A percentile compares a stretch with the other conserved stretches of the same genome.
Conservation (phyloP, 2,329 filamentous ascomycete species). For the Penicillium expansum region DNA sequence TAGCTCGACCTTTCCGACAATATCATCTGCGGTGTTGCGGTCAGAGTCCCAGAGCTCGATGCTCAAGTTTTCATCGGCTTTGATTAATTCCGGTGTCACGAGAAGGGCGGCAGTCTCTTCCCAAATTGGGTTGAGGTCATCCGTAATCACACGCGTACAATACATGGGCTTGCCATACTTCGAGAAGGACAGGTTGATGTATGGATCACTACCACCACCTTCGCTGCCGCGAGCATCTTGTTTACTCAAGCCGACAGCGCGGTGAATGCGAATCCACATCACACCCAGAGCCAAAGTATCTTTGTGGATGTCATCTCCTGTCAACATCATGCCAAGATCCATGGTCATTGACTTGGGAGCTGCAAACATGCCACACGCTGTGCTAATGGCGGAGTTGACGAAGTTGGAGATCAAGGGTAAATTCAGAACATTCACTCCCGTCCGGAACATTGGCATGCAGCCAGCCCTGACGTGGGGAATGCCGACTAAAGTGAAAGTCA, state of each 20-base stretch:
- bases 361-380: conserved; percentile 86
- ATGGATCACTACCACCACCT: conserved; percentile 88
- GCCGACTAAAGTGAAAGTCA: conserved; percentile 94
- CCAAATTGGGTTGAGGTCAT: conserved; percentile 90
- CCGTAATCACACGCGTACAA: conserved; percentile 92
- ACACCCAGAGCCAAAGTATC: conserved; percentile 78
- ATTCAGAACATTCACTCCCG: conserved; percentile 86
- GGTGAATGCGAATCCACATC: conserved; percentile 90
- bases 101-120: conserved; percentile 82
- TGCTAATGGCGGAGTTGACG: conserved; percentile 89
- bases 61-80: conserved; percentile 87
- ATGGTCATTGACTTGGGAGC: conserved; percentile 92
- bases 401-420: conserved; percentile 92
- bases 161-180: conserved; percentile 98
- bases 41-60: conserved; percentile 97
- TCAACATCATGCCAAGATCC: conserved; percentile 84
- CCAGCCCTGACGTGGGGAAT: conserved; percentile 84
- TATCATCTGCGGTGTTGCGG: conserved; percentile 84
- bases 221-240: conserved; percentile 80
- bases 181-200: conserved; percentile 91
- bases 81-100: conserved; percentile 85
- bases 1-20: conserved; percentile 90
- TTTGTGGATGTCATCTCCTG: conserved; percentile 89
- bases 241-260: conserved; percentile 82
- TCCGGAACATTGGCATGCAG: conserved; percentile 89